Percentiles rank a stretch among this genome's conserved stretches.
Conservation (phyloP, 306 rosid genomes). For the Pyrus communis region DNA sequence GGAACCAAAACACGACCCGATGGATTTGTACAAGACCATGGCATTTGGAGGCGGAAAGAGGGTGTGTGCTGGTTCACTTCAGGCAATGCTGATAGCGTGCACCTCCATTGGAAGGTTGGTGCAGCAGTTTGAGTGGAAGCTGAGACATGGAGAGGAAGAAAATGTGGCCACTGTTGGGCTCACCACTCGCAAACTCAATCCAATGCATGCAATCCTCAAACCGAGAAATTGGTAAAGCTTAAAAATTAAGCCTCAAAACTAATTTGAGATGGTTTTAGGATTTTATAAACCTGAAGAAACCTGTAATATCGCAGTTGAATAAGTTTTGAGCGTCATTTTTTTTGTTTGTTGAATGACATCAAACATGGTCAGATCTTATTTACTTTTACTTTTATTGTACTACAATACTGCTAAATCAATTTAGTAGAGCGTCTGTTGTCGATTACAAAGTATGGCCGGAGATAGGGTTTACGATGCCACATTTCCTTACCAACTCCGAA, state of each 20-base stretch:
- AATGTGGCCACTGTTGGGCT: conserved; percentile 67
- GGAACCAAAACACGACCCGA: conserved; percentile 35
- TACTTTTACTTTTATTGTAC: too few relatives aligned
- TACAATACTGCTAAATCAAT: too few relatives aligned
- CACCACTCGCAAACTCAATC: conserved; percentile 70
- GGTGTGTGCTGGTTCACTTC: conserved; percentile 71
- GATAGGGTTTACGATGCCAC: too few relatives aligned
- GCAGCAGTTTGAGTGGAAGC: conserved; percentile 68
- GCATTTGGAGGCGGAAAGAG: conserved; percentile 89
- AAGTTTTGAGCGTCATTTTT: too few relatives aligned
- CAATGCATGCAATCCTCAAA: conserved; percentile 46
- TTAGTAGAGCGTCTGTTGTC: too few relatives aligned
- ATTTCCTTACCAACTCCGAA: too few relatives aligned
- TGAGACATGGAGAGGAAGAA: conserved; percentile 52
- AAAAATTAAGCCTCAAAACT: neutral
- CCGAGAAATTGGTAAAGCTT: conserved; percentile 30
- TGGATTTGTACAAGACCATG: conserved; percentile 72
- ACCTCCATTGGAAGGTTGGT: conserved; percentile 52
- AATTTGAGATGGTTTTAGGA: neutral
- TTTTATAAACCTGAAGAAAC: neutral
- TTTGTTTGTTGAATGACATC: neutral
- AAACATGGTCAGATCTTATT: too few relatives aligned
- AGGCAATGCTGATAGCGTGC: conserved; percentile 52
- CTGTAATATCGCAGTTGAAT: neutral
- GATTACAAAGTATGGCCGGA: too few relatives aligned